Conservation (phyloP, 148 eudicot species). For the Nepenthes mirabilis region DNA sequence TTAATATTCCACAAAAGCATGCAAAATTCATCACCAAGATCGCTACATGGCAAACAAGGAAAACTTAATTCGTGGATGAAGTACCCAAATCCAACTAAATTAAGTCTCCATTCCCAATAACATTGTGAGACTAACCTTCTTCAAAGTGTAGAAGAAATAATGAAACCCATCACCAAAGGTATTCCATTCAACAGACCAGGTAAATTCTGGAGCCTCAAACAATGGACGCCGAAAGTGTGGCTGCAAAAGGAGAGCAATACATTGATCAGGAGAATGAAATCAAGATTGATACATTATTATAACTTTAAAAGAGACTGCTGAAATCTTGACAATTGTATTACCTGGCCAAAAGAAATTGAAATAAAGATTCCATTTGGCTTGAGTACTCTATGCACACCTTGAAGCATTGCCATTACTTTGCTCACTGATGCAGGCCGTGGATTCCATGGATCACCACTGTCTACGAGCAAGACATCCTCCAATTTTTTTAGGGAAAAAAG, state of each 20-base stretch:
- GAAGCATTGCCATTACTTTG: slow-evolving; percentile 84
- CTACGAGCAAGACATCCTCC: slow-evolving; percentile 99
- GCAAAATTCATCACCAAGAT: not conserved
- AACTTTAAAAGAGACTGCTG: not conserved
- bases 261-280: not conserved
- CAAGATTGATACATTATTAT: not conserved
- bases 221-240: slow-evolving; percentile 91
- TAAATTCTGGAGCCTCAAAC: slow-evolving; percentile 56
- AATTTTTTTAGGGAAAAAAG: slow-evolving; percentile 14
- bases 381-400: slow-evolving; percentile 73
- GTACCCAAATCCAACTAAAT: too few species aligned
- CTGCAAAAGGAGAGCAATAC: slow-evolving; percentile 22
- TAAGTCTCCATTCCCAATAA: too few species aligned
- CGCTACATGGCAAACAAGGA: not conserved
- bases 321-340: slow-evolving; percentile 9
- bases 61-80: not conserved
- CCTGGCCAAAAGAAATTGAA: slow-evolving; percentile 96
- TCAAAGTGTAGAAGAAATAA: slow-evolving; percentile 77
- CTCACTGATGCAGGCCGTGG: slow-evolving; percentile 53
- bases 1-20: not conserved
- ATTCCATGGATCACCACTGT: slow-evolving; percentile 98
- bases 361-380: slow-evolving; percentile 82
- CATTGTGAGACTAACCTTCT: slow-evolving; percentile 45
- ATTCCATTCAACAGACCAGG: slow-evolving; percentile 78
- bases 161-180: slow-evolving; percentile 97